Evolutionary conservation across 257 asterid species (phyloP), one percentile per base, ranked within the genome.

Genomic region (Jacaranda copaia): DNA sequence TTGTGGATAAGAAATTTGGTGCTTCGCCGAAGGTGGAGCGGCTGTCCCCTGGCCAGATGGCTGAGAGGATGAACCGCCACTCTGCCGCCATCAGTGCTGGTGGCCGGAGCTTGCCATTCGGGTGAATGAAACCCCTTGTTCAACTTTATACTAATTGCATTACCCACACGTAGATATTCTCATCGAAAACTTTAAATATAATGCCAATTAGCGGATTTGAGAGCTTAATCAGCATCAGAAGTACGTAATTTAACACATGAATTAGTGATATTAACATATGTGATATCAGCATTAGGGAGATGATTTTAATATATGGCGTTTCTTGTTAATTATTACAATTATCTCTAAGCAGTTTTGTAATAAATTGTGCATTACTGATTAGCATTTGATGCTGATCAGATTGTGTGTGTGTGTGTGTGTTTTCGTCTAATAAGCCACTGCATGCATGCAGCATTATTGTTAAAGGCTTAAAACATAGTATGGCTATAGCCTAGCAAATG

Each of bases 91-190:
- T 74, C 52, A 67, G 62, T 39, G 59, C 75, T 43, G 81, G 58
- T 57, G 81, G 81, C 8, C 77, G 82, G 68, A 79, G 48, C 74
- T 86, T 85, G 42, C 86, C 83, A 3, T 85, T 72, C 16, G 84
- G 83, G 64, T 85, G 78, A 75, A 5, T 48, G 9, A 65, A 13
- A 42, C 0, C 14, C 16, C 6, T 18, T 16, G 32, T 19, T 32
- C 9, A 4, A 25, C 60, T 45, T 53, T 48, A 53, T 15, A 53
- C 0, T 36, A 62, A 46, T 62, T 62, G n/a, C 2, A 8, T 18
- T 32, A 11, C 42, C 4, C 46, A 4, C 5, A 42, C 8, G 46
- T 42, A 42, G 6, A 35, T 52, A 13, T 52, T 52, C 43, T 48
- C 15, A 2, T 5, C 45, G 45, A 35, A 12, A 60, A 13, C 13